Conservation (phyloP, 192 early-diverging fungal species). For the Coemansia sp. region DNA sequence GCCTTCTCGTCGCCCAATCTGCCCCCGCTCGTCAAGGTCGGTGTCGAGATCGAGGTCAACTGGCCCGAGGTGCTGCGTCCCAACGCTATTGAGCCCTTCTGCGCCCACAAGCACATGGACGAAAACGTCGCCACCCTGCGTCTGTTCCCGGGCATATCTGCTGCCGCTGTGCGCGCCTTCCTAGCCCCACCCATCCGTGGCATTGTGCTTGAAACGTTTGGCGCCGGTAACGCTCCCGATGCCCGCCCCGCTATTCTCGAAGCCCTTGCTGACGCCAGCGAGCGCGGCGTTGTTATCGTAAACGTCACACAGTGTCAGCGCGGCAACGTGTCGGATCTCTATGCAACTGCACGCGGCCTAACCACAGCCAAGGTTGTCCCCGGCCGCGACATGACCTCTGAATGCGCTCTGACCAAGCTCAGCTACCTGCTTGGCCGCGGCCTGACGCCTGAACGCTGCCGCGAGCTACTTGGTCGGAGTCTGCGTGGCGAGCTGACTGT, state of each 20-base stretch:
- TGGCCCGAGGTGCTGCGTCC: constrained; percentile 88
- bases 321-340: constrained; percentile 86
- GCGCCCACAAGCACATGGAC: constrained; percentile 81
- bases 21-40: constrained; percentile 84
- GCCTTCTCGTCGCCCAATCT: constrained; percentile 91
- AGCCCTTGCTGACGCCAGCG: constrained; percentile 81
- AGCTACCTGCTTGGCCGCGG: constrained; percentile 83
- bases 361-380: constrained; percentile 78
- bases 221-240: constrained; percentile 94
- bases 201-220: constrained; percentile 94
- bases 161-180: constrained; percentile 82
- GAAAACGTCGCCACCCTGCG: constrained; percentile 83
- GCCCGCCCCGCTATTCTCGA: constrained; percentile 81
- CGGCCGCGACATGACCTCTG: constrained; percentile 93
- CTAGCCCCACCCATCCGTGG: constrained; percentile 82
- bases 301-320: constrained; percentile 87
- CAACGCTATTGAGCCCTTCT: constrained; percentile 78
- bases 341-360: constrained; percentile 86
- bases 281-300: constrained; percentile 93
- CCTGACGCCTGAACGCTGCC: constrained; percentile 65
- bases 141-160: constrained; percentile 93
- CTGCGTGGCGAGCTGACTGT: constrained; percentile 91
- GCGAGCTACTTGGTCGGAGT: constrained; percentile 76
- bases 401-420: constrained; percentile 95
- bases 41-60: constrained; percentile 93